phyloP scores from a whole-genome alignment of 805 yeast genomes.

The Yarrowia divulgata region DNA sequence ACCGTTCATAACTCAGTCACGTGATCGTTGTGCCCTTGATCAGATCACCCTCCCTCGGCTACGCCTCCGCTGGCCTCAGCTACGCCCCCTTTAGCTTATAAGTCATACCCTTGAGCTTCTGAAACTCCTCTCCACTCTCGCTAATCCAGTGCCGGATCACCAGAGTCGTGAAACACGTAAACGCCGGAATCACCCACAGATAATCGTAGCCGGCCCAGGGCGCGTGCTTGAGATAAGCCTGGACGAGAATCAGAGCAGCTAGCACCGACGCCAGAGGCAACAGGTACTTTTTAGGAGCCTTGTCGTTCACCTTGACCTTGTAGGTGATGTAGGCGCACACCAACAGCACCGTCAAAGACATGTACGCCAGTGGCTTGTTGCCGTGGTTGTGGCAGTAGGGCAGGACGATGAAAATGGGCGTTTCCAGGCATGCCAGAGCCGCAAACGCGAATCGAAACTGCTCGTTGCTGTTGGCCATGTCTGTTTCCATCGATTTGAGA shows the following conservation, averaged over 20 bases:
- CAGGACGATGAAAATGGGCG: conserved; percentile 48
- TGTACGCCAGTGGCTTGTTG: conserved; percentile 45
- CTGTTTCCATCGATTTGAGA: conserved; percentile 44
- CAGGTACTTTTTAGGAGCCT: conserved; percentile 38
- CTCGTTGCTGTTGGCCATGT: conserved; percentile 45
- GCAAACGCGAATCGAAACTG: conserved; percentile 45
- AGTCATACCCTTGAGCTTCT: conserved; percentile 39
- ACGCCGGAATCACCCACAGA: conserved; percentile 49
- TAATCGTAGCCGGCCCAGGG: conserved; percentile 48
- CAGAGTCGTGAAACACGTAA: conserved; percentile 44
- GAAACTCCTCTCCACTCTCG: conserved; percentile 42
- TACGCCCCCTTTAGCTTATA: conserved; percentile 49
- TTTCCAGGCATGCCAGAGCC: conserved; percentile 47
- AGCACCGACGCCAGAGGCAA: conserved; percentile 42
- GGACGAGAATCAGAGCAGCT: conserved; percentile 43
- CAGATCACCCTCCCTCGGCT: no score
- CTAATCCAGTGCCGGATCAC: conserved; percentile 47
- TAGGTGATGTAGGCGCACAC: conserved; percentile 45
- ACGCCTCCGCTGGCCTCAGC: no score
- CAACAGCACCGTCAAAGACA: conserved; percentile 45
- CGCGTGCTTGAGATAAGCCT: conserved; percentile 44
- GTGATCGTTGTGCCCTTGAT: no score
- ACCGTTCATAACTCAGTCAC: no score
- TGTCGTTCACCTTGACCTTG: conserved; percentile 36
- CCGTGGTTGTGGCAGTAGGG: conserved; percentile 45